Evolutionary conservation across 2,329 filamentous ascomycete genomes (phyloP).

Genomic region (Claviceps lovelessii): DNA sequence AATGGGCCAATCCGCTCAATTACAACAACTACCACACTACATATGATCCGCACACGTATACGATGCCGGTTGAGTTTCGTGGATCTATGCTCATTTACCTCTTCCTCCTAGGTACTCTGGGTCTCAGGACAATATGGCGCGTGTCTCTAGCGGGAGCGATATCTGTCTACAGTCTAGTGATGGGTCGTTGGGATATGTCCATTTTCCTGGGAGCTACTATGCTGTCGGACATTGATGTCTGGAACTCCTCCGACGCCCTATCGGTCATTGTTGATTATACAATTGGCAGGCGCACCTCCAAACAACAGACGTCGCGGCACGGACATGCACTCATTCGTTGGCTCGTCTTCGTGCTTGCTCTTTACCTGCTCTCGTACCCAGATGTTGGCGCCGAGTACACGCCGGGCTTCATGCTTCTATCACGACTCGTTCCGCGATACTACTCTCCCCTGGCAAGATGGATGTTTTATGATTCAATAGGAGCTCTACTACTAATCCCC

Average conservation of each 20-base stretch:
- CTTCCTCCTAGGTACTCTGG: slow-evolving; percentile 24
- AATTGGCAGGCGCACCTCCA: not conserved
- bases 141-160: slow-evolving; percentile 16
- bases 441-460: slow-evolving; percentile 22
- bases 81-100: slow-evolving; percentile 27
- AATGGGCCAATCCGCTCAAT: slow-evolving; percentile 29
- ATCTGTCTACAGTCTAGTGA: slow-evolving; percentile 18
- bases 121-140: slow-evolving; percentile 21
- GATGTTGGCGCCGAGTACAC: slow-evolving; percentile 25
- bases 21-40: slow-evolving; percentile 24
- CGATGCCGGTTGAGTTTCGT: slow-evolving; percentile 27
- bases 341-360: slow-evolving; percentile 16
- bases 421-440: slow-evolving; percentile 21
- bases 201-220: slow-evolving; percentile 24
- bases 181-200: slow-evolving; percentile 27
- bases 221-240: slow-evolving; percentile 23
- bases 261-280: not conserved
- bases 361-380: slow-evolving; percentile 26
- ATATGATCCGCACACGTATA: slow-evolving; percentile 28
- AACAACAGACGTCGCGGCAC: not conserved
- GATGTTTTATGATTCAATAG: slow-evolving; percentile 26
- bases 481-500: slow-evolving; percentile 22
- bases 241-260: not conserved
- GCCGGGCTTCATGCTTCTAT: slow-evolving; percentile 21
- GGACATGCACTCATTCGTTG: slow-evolving; percentile 11